Percentiles rank a stretch among this genome's conserved stretches.
phyloP scores from a whole-genome alignment of 305 asterid genomes.

The Plantago lanceolata region DNA sequence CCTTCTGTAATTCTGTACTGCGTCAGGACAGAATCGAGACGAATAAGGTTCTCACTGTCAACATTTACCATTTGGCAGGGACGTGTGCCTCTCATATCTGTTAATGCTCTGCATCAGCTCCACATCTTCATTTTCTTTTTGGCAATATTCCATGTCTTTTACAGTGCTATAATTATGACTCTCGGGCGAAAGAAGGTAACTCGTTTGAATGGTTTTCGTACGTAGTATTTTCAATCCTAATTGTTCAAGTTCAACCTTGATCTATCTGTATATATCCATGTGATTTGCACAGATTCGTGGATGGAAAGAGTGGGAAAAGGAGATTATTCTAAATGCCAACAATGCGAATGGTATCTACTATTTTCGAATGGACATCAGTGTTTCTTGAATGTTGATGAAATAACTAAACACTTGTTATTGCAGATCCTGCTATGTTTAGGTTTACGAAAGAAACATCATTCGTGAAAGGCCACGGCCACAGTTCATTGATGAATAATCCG shows the following conservation, averaged over 20 bases:
- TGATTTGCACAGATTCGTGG: constrained; percentile 17
- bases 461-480: constrained; percentile 35
- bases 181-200: constrained; percentile 42
- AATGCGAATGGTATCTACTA: constrained; percentile 34
- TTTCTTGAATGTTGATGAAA: not conserved
- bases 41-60: not conserved
- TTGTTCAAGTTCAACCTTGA: not conserved
- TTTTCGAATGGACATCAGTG: not conserved
- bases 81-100: constrained; percentile 36
- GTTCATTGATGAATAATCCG: constrained; percentile 33
- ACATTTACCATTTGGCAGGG: constrained; percentile 27
- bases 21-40: not conserved
- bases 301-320: constrained; percentile 56
- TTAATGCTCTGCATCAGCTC: constrained; percentile 40
- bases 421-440: constrained; percentile 33
- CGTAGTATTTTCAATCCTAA: not conserved
- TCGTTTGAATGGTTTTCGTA: not conserved
- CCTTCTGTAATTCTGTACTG: not conserved
- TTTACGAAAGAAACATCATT: constrained; percentile 39
- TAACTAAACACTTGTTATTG: not conserved
- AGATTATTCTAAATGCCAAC: not conserved
- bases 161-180: constrained; percentile 40
- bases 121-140: constrained; percentile 51
- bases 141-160: constrained; percentile 42
- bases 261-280: not conserved